Base-by-base conservation (phyloP, 768 basidiomycete species). In the Kwoniella sp. region DNA sequence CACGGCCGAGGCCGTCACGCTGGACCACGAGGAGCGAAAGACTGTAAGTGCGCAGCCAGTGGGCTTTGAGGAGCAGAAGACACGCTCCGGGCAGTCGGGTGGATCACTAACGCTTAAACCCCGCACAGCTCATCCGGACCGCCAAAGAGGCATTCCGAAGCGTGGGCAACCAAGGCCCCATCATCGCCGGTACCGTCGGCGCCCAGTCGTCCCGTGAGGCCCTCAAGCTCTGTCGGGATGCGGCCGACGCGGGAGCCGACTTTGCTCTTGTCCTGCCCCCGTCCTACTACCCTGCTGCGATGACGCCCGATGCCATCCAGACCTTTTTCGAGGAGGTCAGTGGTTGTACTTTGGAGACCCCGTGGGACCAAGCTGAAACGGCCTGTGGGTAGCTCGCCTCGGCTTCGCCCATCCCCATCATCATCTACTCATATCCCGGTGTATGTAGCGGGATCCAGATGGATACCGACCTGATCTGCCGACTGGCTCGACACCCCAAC, bases 401-500 rank as follows among this genome's bases (percentile, higher is more conserved):
- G 37, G 57, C 58, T 10, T 69, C 69, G 6, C 67, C 68, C 8
- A 53, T 75, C 25, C 73, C 73, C 1, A 54, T 75, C 28, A 51
- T 73, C 26, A 60, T 75, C 44, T 75, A 75, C 65, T 67, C 64
- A 15, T 74, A 68, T 53, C 74, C 74, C 2, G 72, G 59, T 5
- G 70, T 73, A 33, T 67, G 59, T 6, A 67, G 70, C 44, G 75
- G 75, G 14, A 69, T 76, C 41, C 64, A 74, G 33, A 60, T 76
- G 25, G 60, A 66, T 44, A 63, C 73, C 17, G 69, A 69, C 27
- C 54, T 73, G n/a, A 65, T 74, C 46, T 46, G 41, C n/a, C 37
- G 53, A 20, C 56, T 76, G 26, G 73, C 73, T 4, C 45, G 46
- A 56, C 75, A 75, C 52, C 57, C 59, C 20, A 76, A 76, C 55